Base-by-base conservation (phyloP, 1,284 basidiomycete genomes). In the Cutaneotrichosporon spelunceum region DNA sequence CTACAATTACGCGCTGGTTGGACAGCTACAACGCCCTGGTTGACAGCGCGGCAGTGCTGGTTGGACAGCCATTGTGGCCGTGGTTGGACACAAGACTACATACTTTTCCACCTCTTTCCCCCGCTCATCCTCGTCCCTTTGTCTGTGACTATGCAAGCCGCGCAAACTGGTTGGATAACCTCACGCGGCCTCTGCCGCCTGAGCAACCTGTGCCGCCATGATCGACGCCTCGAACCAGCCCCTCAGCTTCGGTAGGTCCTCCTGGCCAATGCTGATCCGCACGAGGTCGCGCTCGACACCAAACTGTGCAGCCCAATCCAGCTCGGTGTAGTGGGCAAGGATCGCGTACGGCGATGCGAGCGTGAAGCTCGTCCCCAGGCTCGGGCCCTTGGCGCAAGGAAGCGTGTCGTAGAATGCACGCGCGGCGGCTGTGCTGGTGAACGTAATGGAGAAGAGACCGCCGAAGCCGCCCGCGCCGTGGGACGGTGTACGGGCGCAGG, bases 321-420 rank as follows among this genome's bases (percentile, higher is more conserved):
- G 80, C 79, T 99, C 96, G 3, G 81, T 75, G 70, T 89, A 98
- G 76, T 99, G 96, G 26, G 92, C 96, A 24, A 99, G 82, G 64
- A 99, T 88, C 3, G 92, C 89, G 76, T 93, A 99, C 24, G 95
- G 95, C 70, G 87, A 91, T 27, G 91, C 92, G 16, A 96, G 84
- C 1, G 95, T 98, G 78, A 98, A 96, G 81, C 93, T 97, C 36
- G 94, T 98, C 1, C 95, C 95, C 23, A 98, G 83, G 71, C 88
- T 90, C 0, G 95, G 96, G 1, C 95, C 96, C 77, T 98, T 99
- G 66, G 86, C 85, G 76, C 88, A 93, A 7, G 83, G 81, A 24
- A 99, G 81, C 0, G 85, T 81, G 75, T 99, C 91, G 75, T 91
- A 99, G 81, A 99, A 99, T 7, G 88, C 90, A 45, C 81, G 77